phyloP scores from a whole-genome alignment of 2,329 filamentous ascomycete species.

The Aspergillus brunneoviolaceus region DNA sequence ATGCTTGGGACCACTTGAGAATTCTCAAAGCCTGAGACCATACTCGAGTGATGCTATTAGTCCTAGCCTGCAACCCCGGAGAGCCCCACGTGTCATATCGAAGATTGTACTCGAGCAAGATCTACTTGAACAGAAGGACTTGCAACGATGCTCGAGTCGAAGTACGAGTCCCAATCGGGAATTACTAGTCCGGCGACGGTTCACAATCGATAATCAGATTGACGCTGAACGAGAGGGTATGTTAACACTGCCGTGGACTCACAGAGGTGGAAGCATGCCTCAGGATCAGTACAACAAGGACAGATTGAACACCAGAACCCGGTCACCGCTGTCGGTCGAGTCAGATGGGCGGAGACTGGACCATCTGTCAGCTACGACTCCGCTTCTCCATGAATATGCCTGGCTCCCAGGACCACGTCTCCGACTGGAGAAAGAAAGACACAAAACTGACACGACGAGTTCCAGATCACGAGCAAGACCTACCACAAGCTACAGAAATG shows the following conservation, averaged over 20 bases:
- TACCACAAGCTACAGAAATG: not conserved
- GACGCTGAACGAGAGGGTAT: slow-evolving; percentile 21
- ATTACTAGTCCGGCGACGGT: slow-evolving; percentile 14
- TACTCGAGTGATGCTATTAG: too few species aligned
- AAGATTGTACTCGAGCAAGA: not conserved
- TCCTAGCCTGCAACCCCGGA: too few species aligned
- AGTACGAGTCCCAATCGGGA: not conserved
- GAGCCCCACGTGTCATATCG: too few species aligned
- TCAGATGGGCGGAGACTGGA: not conserved
- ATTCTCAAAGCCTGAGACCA: too few species aligned
- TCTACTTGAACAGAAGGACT: not conserved
- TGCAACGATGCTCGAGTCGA: slow-evolving; percentile 3
- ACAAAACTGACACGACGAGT: not conserved
- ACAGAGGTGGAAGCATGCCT: not conserved
- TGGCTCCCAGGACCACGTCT: not conserved
- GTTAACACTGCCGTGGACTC: not conserved
- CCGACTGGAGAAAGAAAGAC: not conserved
- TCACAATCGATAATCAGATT: slow-evolving; percentile 30
- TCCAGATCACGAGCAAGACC: not conserved
- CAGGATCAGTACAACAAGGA: not conserved
- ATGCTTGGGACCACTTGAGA: too few species aligned
- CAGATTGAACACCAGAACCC: not conserved
- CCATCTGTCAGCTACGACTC: not conserved
- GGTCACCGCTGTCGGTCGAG: not conserved
- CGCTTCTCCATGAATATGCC: not conserved